phyloP scores from a whole-genome alignment of 1,139 yeast species.

The Scheffersomyces cryptocercus region DNA sequence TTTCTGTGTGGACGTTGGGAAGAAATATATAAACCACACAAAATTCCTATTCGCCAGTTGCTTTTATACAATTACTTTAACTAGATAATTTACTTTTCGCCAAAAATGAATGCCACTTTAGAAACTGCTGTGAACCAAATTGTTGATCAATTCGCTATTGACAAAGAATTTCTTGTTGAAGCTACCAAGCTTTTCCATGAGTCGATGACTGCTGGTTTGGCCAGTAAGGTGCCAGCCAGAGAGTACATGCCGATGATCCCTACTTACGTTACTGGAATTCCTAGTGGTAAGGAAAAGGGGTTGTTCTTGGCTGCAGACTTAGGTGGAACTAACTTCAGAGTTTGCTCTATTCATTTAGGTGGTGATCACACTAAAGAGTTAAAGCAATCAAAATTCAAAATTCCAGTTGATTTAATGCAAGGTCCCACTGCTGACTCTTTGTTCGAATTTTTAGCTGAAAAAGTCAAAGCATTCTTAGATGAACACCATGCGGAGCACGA shows the following conservation, averaged over 20 bases:
- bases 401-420: constrained; percentile 69
- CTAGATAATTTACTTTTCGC: background rate
- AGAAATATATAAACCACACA: background rate
- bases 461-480: constrained; percentile 60
- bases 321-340: constrained; percentile 89
- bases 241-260: constrained; percentile 85
- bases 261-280: constrained; percentile 75
- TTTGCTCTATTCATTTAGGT: constrained; percentile 74
- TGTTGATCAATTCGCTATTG: constrained; percentile 54
- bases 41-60: background rate
- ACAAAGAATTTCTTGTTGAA: constrained; percentile 50
- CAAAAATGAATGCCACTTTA: constrained; percentile 29
- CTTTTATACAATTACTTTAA: background rate
- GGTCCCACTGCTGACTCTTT: constrained; percentile 56
- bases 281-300: constrained; percentile 81
- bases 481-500: constrained; percentile 57
- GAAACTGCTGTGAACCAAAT: constrained; percentile 47
- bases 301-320: constrained; percentile 77
- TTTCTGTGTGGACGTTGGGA: background rate
- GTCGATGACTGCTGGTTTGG: constrained; percentile 64
- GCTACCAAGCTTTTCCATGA: constrained; percentile 66
- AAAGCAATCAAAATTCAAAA: constrained; percentile 69
- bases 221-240: constrained; percentile 33
- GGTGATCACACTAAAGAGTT: constrained; percentile 80
- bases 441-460: constrained; percentile 72